Evolutionary conservation across 2,329 filamentous ascomycete genomes (phyloP).

Genomic region (Plenodomus lindquistii): DNA sequence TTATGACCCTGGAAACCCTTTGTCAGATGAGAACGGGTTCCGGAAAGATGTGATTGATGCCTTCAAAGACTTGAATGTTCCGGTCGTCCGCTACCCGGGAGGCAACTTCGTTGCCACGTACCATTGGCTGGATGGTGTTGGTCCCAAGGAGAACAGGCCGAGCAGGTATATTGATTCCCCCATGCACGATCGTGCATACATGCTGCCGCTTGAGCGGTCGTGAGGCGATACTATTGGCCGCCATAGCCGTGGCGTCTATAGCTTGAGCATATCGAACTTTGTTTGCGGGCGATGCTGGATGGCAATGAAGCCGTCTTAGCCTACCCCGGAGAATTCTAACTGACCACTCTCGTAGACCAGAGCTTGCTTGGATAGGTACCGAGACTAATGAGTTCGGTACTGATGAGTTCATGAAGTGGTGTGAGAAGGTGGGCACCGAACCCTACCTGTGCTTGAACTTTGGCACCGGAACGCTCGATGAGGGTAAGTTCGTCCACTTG

Average conservation of each 20-base stretch:
- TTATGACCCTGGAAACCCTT: conserved; percentile 73
- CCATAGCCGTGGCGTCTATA: background rate
- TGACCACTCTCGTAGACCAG: conserved; percentile 55
- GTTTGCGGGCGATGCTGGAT: background rate
- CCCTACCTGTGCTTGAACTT: conserved; percentile 82
- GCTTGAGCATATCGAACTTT: background rate
- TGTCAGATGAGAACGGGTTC: conserved; percentile 76
- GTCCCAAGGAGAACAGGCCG: conserved; percentile 71
- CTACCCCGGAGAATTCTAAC: background rate
- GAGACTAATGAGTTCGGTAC: conserved; percentile 83
- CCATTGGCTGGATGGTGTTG: conserved; percentile 82
- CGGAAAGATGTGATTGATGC: conserved; percentile 77
- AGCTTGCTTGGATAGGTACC: conserved; percentile 77
- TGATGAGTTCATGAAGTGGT: conserved; percentile 86
- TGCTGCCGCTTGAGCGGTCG: background rate
- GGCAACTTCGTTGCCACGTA: conserved; percentile 86
- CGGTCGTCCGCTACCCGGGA: conserved; percentile 79
- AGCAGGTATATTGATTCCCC: conserved; percentile 45
- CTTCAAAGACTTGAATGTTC: conserved; percentile 72
- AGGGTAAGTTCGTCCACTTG: conserved; percentile 46
- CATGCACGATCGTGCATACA: background rate
- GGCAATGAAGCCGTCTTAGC: background rate
- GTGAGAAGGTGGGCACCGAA: conserved; percentile 71
- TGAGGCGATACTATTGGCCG: background rate
- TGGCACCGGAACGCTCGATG: conserved; percentile 67